Conservation (phyloP, 2,329 filamentous ascomycete species). For the Ascochyta lentis region DNA sequence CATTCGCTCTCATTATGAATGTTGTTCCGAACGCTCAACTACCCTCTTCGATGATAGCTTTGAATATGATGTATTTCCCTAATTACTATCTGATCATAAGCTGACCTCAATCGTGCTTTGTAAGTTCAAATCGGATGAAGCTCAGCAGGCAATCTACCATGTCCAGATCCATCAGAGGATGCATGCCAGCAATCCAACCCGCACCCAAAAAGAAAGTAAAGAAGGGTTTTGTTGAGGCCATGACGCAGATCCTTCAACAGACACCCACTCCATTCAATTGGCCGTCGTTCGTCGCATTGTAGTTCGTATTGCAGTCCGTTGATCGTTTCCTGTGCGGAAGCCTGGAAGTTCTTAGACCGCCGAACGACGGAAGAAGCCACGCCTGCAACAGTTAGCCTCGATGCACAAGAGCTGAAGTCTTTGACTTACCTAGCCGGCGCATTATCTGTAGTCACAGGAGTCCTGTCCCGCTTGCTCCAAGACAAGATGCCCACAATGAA, state of each 20-base stretch:
- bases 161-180: neutral
- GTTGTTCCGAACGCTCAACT: no score
- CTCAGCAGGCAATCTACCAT: neutral
- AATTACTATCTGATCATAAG: neutral
- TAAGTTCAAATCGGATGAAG: neutral
- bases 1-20: neutral
- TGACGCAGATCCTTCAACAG: no score
- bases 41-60: neutral
- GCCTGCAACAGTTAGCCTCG: slow-evolving; percentile 1
- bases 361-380: slow-evolving; percentile 1
- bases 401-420: no score
- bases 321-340: neutral
- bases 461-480: neutral
- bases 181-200: neutral
- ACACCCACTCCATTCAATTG: neutral
- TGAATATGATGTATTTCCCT: neutral
- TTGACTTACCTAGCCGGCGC: slow-evolving; percentile 4
- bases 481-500: slow-evolving; percentile 22
- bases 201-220: neutral
- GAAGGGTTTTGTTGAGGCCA: neutral
- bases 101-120: neutral
- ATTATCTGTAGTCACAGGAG: neutral
- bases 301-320: neutral
- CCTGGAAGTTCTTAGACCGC: neutral
- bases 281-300: neutral